Evolutionary conservation across 306 rosid species (phyloP).

Genomic region (Dryas drummondii): DNA sequence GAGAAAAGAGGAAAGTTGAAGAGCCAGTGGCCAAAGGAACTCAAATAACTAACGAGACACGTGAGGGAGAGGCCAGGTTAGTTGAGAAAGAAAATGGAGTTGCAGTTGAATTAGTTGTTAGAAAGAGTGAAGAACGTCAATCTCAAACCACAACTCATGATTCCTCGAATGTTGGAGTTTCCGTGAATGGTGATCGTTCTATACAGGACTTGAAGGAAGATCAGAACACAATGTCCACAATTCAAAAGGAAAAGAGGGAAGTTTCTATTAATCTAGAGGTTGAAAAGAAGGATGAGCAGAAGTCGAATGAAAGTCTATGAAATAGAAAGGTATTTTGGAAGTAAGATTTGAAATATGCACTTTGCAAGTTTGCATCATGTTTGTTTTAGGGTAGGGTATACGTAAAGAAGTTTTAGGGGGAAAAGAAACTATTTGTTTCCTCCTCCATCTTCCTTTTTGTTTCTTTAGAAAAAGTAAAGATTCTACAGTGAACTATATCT

Average conservation of each 20-base stretch:
- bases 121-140: conserved; percentile 34
- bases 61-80: conserved; percentile 31
- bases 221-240: conserved; percentile 33
- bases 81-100: conserved; percentile 37
- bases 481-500: no score
- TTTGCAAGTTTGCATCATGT: not conserved
- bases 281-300: conserved; percentile 32
- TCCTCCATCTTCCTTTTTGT: no score
- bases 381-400: no score
- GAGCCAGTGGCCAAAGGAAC: conserved; percentile 52
- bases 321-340: conserved; percentile 48
- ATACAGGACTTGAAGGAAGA: conserved; percentile 41
- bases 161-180: conserved; percentile 45
- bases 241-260: conserved; percentile 38
- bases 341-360: conserved; percentile 3
- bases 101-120: conserved; percentile 33
- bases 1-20: conserved; percentile 63
- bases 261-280: conserved; percentile 34
- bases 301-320: conserved; percentile 24
- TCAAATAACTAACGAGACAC: conserved; percentile 31
- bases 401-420: no score
- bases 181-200: conserved; percentile 53
- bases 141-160: conserved; percentile 31
- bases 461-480: no score
- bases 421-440: no score